Evolutionary conservation across 495 filamentous ascomycete genomes (phyloP).

Genomic region (Podospora fimiseda): DNA sequence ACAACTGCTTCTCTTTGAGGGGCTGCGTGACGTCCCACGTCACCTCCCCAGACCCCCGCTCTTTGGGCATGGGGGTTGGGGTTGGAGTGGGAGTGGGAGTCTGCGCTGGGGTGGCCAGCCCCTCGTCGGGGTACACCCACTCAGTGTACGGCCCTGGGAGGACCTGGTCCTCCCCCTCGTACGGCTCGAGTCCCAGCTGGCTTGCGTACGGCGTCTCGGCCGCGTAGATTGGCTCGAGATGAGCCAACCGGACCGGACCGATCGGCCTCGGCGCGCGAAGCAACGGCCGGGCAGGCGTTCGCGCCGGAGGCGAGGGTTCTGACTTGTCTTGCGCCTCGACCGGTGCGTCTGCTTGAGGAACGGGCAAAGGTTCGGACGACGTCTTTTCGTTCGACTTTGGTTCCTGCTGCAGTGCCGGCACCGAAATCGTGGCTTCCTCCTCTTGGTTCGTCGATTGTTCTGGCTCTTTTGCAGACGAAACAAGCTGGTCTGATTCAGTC

Average conservation of each 20-base stretch:
- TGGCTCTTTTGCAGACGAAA: neutral
- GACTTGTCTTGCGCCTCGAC: neutral
- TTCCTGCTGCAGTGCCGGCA: neutral
- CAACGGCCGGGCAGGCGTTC: neutral
- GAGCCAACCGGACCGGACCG: constrained; percentile 12
- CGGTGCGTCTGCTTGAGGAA: neutral
- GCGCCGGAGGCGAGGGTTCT: neutral
- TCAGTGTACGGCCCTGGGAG: constrained; percentile 25
- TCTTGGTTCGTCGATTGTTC: neutral
- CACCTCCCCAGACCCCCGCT: neutral
- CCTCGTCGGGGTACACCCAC: constrained; percentile 14
- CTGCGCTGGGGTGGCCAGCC: constrained; percentile 1
- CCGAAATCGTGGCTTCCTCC: neutral
- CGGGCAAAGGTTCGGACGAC: neutral
- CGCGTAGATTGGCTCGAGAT: constrained; percentile 19
- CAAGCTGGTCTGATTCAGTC: neutral
- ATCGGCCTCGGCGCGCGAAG: constrained; percentile 1
- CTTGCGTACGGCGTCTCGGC: constrained; percentile 14
- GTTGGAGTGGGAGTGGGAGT: constrained; percentile 17
- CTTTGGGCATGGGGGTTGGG: constrained; percentile 6
- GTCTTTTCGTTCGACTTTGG: neutral
- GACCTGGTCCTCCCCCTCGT: constrained; percentile 18
- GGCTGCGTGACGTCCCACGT: constrained; percentile 19
- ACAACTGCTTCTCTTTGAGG: constrained; percentile 17
- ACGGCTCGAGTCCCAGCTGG: constrained; percentile 17